Evolutionary conservation across 108 stramenopile species (phyloP).

Genomic region (Mediolabrus comicus): DNA sequence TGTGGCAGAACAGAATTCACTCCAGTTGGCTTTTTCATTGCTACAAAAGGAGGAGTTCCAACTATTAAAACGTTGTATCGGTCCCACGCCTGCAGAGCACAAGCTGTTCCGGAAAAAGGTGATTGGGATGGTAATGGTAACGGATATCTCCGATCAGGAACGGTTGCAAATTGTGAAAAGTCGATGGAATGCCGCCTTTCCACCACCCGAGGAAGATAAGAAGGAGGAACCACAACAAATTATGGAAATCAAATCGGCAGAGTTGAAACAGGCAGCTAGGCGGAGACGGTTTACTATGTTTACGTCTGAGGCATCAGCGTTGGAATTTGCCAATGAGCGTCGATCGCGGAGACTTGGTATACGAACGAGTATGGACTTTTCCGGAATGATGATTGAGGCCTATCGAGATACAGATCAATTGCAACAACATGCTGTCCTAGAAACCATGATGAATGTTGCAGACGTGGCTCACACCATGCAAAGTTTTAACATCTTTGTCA

Average conservation of each 20-base stretch:
- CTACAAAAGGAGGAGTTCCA: constrained; percentile 43
- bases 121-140: constrained; percentile 55
- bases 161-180: constrained; percentile 33
- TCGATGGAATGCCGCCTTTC: constrained; percentile 42
- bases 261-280: constrained; percentile 16
- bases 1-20: constrained; percentile 59
- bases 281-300: constrained; percentile 26
- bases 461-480: constrained; percentile 65
- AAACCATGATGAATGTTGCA: constrained; percentile 55
- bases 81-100: constrained; percentile 37
- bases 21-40: constrained; percentile 58
- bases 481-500: constrained; percentile 51
- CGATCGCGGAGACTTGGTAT: constrained; percentile 22
- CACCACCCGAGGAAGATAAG: constrained; percentile 1
- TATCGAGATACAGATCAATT: constrained; percentile 20
- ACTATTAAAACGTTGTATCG: constrained; percentile 51
- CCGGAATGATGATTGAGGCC: constrained; percentile 34
- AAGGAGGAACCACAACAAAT: neutral
- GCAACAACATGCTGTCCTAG: constrained; percentile 46
- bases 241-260: constrained; percentile 9
- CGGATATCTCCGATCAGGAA: constrained; percentile 63
- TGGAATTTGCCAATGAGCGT: constrained; percentile 17
- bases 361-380: constrained; percentile 35
- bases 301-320: constrained; percentile 8
- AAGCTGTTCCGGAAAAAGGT: constrained; percentile 53